Evolutionary conservation across 306 rosid species (phyloP).

Genomic region (Cicer pinnatifidum): DNA sequence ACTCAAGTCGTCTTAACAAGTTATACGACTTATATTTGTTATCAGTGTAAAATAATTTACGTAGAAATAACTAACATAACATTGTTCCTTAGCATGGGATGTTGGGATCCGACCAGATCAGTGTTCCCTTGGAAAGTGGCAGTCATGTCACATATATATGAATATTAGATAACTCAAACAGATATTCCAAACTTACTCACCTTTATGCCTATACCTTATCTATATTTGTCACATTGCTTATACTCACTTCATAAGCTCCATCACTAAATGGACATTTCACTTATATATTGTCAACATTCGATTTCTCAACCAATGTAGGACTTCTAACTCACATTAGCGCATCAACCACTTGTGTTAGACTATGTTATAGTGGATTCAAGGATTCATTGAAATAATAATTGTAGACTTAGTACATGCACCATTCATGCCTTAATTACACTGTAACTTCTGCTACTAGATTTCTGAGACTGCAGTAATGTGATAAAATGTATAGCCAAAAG

Average conservation of each 20-base stretch:
- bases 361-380: no score
- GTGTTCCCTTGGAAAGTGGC: constrained; percentile 57
- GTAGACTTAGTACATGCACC: background rate
- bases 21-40: no score
- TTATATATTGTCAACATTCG: no score
- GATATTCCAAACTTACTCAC: constrained; percentile 17
- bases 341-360: no score
- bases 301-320: no score
- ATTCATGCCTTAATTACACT: constrained; percentile 26
- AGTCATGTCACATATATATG: constrained; percentile 41
- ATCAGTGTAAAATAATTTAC: no score
- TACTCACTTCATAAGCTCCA: background rate
- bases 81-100: constrained; percentile 49
- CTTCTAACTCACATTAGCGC: no score
- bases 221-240: constrained; percentile 13
- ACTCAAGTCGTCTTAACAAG: no score
- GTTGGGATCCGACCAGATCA: constrained; percentile 54
- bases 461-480: background rate
- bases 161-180: constrained; percentile 43
- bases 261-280: background rate
- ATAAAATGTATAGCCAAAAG: constrained; percentile 35
- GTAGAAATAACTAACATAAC: no score
- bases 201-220: constrained; percentile 1
- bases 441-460: constrained; percentile 23
- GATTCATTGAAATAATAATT: background rate